phyloP scores from a whole-genome alignment of 2,329 filamentous ascomycete species.

The Colletotrichum somersetense region DNA sequence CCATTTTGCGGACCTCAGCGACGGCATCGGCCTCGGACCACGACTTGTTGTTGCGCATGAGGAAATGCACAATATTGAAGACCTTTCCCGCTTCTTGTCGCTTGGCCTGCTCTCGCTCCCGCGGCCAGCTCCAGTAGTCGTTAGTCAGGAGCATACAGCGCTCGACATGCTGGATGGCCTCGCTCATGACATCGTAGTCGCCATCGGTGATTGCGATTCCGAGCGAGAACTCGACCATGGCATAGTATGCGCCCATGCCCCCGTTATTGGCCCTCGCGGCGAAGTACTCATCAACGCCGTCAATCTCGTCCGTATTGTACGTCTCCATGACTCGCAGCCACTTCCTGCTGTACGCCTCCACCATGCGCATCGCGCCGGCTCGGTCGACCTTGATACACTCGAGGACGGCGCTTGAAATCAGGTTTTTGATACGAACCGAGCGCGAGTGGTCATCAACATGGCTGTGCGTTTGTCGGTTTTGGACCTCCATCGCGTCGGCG shows the following conservation, averaged over 20 bases:
- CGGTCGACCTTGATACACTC: neutral
- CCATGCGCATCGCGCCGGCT: neutral
- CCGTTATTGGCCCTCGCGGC: neutral
- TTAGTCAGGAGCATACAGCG: neutral
- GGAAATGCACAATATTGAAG: neutral
- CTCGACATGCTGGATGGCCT: no score
- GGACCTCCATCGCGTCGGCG: no score
- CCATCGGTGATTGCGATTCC: no score
- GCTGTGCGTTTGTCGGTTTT: no score
- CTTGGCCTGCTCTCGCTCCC: neutral
- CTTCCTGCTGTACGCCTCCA: neutral
- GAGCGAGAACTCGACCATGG: no score
- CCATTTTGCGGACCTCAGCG: neutral
- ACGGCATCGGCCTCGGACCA: neutral
- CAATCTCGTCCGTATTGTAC: neutral
- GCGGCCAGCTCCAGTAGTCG: neutral
- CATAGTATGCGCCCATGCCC: neutral
- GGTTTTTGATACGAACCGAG: no score
- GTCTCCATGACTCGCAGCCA: neutral
- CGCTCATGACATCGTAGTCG: no score
- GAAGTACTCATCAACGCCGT: neutral
- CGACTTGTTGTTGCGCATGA: neutral
- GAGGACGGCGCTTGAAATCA: no score
- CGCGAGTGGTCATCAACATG: no score
- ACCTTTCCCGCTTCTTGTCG: neutral